Evolutionary conservation across 768 basidiomycete species (phyloP).

Genomic region (Boletus bicolor): DNA sequence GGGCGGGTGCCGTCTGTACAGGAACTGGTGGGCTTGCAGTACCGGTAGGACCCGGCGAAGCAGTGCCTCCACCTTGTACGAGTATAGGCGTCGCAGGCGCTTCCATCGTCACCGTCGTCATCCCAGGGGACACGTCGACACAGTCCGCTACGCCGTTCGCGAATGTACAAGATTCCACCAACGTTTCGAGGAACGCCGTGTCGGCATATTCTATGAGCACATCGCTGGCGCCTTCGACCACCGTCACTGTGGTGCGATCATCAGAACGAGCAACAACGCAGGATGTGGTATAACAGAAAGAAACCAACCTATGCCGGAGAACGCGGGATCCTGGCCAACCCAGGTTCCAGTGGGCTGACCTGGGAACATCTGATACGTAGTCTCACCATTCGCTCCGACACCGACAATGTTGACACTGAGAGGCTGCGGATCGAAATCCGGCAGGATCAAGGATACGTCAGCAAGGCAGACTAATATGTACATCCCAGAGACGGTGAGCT

Average conservation of each 20-base stretch:
- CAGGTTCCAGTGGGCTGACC: conserved; percentile 35
- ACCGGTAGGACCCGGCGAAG: not conserved
- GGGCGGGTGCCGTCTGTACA: not conserved
- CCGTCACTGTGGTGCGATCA: not conserved
- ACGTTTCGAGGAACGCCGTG: not conserved
- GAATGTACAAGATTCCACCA: conserved; percentile 12
- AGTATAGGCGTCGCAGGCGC: not conserved
- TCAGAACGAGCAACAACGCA: not conserved
- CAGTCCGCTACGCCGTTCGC: conserved; percentile 4
- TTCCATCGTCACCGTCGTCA: not conserved
- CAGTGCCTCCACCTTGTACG: conserved; percentile 12
- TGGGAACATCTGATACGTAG: conserved; percentile 40
- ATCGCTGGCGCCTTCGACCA: conserved; percentile 3
- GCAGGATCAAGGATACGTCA: conserved; percentile 40
- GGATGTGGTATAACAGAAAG: not conserved
- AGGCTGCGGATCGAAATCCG: conserved; percentile 44
- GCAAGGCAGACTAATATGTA: conserved; percentile 8
- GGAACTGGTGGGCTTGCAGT: not conserved
- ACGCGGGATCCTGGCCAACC: conserved; percentile 26
- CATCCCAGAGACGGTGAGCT: not conserved
- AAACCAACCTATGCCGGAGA: conserved; percentile 38
- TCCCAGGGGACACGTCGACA: not conserved
- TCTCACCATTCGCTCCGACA: conserved; percentile 38
- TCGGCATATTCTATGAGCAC: conserved; percentile 10
- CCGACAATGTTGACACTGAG: conserved; percentile 42